phyloP scores from a whole-genome alignment of 208 protist genomes.

The Trypanosoma melophagium region DNA sequence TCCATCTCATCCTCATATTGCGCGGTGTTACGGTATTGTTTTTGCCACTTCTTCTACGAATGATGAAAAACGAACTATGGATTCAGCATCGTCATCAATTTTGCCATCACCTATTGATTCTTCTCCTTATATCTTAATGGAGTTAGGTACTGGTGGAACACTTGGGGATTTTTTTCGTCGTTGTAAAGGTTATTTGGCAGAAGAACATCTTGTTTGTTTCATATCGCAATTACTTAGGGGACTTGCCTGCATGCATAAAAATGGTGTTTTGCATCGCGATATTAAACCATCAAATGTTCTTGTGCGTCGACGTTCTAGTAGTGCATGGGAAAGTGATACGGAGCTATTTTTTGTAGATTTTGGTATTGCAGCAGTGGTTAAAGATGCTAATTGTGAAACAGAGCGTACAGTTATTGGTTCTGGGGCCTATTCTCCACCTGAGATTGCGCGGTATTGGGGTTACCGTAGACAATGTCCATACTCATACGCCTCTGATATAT shows the following conservation, averaged over 20 bases:
- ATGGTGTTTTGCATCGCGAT: constrained; percentile 38
- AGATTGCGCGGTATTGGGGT: constrained; percentile 33
- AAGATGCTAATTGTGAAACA: constrained; percentile 3
- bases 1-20: constrained; percentile 26
- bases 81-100: not conserved
- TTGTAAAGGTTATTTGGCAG: constrained; percentile 1
- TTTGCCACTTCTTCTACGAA: not conserved
- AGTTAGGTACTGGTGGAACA: constrained; percentile 28
- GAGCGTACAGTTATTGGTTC: constrained; percentile 32
- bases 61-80: not conserved
- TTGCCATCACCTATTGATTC: not conserved
- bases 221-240: constrained; percentile 28
- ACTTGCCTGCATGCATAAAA: constrained; percentile 35
- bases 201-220: constrained; percentile 31
- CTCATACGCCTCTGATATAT: constrained; percentile 31
- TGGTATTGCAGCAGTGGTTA: constrained; percentile 21
- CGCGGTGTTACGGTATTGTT: constrained; percentile 24
- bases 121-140: constrained; percentile 24
- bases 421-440: constrained; percentile 29
- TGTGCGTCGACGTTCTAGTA: constrained; percentile 13
- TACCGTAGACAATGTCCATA: constrained; percentile 24
- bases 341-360: constrained; percentile 33
- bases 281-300: constrained; percentile 46
- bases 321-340: constrained; percentile 12
- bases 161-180: constrained; percentile 14